Evolutionary conservation across 371 early-diverging fungal genomes (phyloP), one percentile per base, ranked within the genome.

Genomic region (Syncephalis plumigaleata): DNA sequence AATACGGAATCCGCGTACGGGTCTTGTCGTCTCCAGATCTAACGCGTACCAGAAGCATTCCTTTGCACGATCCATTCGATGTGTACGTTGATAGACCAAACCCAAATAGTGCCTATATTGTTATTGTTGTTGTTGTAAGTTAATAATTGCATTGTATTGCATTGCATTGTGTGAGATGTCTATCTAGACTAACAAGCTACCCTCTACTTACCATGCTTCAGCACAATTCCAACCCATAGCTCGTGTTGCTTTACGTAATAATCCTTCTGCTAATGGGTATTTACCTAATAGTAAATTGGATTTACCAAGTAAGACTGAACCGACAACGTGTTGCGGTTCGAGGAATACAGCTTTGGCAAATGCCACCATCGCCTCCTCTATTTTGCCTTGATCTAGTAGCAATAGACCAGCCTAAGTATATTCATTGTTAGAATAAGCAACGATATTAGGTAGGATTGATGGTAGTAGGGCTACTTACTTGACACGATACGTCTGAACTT

Each of bases 11-110:
- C 75, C 56, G n/a, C 75, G 66, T 25, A 75, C 67, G 0, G 82
- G 82, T 37, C 66, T 62, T 4, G 80, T 71, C 24, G 53, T 60
- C 48, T 78, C 79, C 20, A 84, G 64, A 48, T 81, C 81, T 9
- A 81, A 55, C 17, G 84, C 81, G 49, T 79, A 81, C 52, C 76
- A 67, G 31, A 77, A 59, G 47, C 78, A 80, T 31, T 75, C 70
- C 39, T 79, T 75, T 18, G 73, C 72, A 23, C 68, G 72, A 36
- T 66, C 60, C 21, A 66, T 42, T 37, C 76, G 66, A 44, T 67
- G 64, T 7, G 75, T 71, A 36, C 59, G 56, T 55, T 63, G 62
- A 56, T 67, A 70, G 8, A 73, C 62, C 42, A 64, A 65, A 39
- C 71, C 71, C 9, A 79, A 55, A 46, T 65, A 64, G 43, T 65